phyloP scores from a whole-genome alignment of 2,329 filamentous ascomycete species.

The Rhynchosporium agropyri region DNA sequence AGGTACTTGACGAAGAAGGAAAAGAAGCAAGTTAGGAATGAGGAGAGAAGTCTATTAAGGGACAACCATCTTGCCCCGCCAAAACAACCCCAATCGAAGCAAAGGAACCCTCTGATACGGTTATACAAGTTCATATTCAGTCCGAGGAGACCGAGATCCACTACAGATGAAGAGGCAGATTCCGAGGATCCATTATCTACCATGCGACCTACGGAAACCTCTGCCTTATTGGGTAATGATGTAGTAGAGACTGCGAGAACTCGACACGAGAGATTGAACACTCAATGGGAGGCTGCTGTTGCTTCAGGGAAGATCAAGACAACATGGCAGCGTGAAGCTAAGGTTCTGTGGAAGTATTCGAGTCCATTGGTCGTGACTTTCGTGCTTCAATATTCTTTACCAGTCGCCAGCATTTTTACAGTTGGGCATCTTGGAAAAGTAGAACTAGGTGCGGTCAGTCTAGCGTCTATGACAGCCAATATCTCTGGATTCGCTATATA shows the following conservation, averaged over 20 bases:
- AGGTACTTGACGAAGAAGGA: conserved; percentile 56
- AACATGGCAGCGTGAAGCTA: conserved; percentile 87
- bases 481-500: conserved; percentile 78
- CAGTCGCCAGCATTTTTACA: conserved; percentile 78
- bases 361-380: conserved; percentile 74
- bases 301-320: conserved; percentile 79
- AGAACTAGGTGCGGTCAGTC: conserved; percentile 66
- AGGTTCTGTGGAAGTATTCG: conserved; percentile 75
- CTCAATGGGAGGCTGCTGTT: conserved; percentile 86
- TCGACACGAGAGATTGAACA: conserved; percentile 62
- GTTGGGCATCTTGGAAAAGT: conserved; percentile 75
- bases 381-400: conserved; percentile 79
- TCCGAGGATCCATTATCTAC: conserved; percentile 25
- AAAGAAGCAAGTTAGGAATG: conserved; percentile 57
- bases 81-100: conserved; percentile 50
- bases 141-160: conserved; percentile 52
- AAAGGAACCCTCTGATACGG: conserved; percentile 44
- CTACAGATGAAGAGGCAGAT: conserved; percentile 47
- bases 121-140: conserved; percentile 54
- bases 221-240: conserved; percentile 46
- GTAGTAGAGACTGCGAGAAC: conserved; percentile 48
- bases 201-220: conserved; percentile 45
- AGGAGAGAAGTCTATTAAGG: conserved; percentile 62
- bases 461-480: conserved; percentile 77
- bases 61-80: conserved; percentile 69